Evolutionary conservation across 768 basidiomycete genomes (phyloP).

Genomic region (Gymnopilus junonius): DNA sequence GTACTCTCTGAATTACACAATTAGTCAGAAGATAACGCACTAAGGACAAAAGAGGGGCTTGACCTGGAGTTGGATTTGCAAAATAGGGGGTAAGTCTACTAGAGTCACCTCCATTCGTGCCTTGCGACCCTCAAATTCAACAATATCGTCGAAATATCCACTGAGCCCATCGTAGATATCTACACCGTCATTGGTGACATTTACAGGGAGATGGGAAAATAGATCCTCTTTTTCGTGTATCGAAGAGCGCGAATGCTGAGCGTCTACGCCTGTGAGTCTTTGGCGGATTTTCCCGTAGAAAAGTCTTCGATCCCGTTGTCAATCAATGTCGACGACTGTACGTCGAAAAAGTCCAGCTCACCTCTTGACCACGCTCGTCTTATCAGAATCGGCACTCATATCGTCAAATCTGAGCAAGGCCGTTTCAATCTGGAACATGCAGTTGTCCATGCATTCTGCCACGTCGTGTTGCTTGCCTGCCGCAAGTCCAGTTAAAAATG

Average conservation of each 20-base stretch:
- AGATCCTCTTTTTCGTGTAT: conserved; percentile 88
- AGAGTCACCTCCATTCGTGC: conserved; percentile 87
- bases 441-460: conserved; percentile 98
- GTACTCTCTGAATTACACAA: conserved; percentile 66
- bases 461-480: conserved; percentile 96
- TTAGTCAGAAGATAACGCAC: neutral
- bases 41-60: conserved; percentile 19
- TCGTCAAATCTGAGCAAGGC: conserved; percentile 79
- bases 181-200: conserved; percentile 85
- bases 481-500: conserved; percentile 1
- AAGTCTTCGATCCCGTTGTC: conserved; percentile 34
- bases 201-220: conserved; percentile 93
- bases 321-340: neutral
- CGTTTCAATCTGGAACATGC: conserved; percentile 98
- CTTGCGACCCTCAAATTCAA: conserved; percentile 87
- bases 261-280: conserved; percentile 43
- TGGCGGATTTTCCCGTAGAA: conserved; percentile 91
- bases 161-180: conserved; percentile 95
- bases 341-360: conserved; percentile 29
- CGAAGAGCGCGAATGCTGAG: conserved; percentile 49
- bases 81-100: conserved; percentile 83
- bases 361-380: conserved; percentile 85
- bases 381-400: conserved; percentile 54
- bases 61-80: conserved; percentile 97
- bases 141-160: conserved; percentile 86